A percentile compares a stretch with the other conserved stretches of the same genome.
Evolutionary conservation across 371 early-diverging fungal species (phyloP).

Genomic region (Haplosporangium sp.): DNA sequence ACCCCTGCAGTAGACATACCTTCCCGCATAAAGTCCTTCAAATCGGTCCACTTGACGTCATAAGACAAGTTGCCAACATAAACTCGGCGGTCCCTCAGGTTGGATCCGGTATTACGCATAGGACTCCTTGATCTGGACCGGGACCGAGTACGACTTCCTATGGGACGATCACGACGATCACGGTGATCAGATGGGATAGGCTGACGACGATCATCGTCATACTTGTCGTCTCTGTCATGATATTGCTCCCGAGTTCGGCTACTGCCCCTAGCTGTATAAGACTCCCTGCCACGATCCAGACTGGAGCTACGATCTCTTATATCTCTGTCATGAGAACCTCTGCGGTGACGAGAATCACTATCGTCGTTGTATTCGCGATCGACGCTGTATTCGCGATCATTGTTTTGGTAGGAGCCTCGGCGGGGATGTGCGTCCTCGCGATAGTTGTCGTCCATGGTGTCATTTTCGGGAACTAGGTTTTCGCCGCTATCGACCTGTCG

Average conservation of each 20-base stretch:
- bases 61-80: conserved; percentile 76
- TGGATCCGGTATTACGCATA: conserved; percentile 1
- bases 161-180: conserved; percentile 10
- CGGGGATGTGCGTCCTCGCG: conserved; percentile 33
- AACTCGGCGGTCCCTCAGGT: conserved; percentile 59
- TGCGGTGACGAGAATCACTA: conserved; percentile 1
- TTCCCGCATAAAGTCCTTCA: conserved; percentile 86
- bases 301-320: conserved; percentile 17
- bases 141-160: conserved; percentile 16
- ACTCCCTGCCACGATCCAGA: conserved; percentile 7
- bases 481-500: not conserved
- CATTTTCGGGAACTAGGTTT: conserved; percentile 9
- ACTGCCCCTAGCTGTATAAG: not conserved
- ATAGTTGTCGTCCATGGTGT: conserved; percentile 16
- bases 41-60: conserved; percentile 68
- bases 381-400: no score
- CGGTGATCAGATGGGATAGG: no score
- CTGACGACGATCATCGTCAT: conserved; percentile 18
- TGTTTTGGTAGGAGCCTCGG: conserved; percentile 9
- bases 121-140: conserved; percentile 40
- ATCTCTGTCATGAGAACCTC: conserved; percentile 9
- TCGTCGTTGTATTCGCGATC: not conserved
- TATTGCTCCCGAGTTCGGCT: not conserved
- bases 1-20: conserved; percentile 55
- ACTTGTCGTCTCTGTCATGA: conserved; percentile 32